Evolutionary conservation across 371 early-diverging fungal species (phyloP), one percentile per base, ranked within the genome.

Genomic region (Rhizopus sp.): DNA sequence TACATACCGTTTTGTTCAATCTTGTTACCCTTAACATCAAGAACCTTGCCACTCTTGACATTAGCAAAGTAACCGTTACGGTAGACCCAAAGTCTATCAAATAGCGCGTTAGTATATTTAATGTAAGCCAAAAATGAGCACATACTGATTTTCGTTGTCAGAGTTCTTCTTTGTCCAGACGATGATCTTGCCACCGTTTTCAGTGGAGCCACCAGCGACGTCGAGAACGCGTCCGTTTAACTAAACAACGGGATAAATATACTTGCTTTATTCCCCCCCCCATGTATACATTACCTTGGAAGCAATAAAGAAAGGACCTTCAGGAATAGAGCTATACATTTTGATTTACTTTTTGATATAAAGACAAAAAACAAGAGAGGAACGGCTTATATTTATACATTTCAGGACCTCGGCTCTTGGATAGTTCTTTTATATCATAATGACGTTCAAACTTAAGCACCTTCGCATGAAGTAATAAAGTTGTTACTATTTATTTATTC

Each of bases 151-250:
- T 31, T 53, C 51, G 15, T 55, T 52, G 15, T 68, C 61, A 15
- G 31, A 32, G 33, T 57, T 42, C 54, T 68, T 68, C 38, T 64
- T 46, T 5, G 41, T 23, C 61, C 61, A 68, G 23, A 57, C 63
- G 48, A 60, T 50, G 42, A 68, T 58, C 32, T 60, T 50, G 31
- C 64, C 68, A 15, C 41, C 35, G 15, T 68, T 64, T 39, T 69
- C 59, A n/a, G 39, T 49, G 13, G 65, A 65, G 35, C 50, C 69
- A 33, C 62, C 62, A 13, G 62, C 62, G 17, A 69, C 69, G 39
- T 69, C 69, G 31, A 69, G 52, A 35, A 69, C 69, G 35, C 59
- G 59, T 3, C 62, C 62, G 35, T 69, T 69, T 31, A 65, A 56
- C 53, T 58, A 44, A 15, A 33, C 13, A n/a, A 53, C n/a, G 0